Percentiles rank a stretch among this genome's conserved stretches.
phyloP scores from a whole-genome alignment of 2,329 filamentous ascomycete genomes.

The Scedosporium minutisporum region DNA sequence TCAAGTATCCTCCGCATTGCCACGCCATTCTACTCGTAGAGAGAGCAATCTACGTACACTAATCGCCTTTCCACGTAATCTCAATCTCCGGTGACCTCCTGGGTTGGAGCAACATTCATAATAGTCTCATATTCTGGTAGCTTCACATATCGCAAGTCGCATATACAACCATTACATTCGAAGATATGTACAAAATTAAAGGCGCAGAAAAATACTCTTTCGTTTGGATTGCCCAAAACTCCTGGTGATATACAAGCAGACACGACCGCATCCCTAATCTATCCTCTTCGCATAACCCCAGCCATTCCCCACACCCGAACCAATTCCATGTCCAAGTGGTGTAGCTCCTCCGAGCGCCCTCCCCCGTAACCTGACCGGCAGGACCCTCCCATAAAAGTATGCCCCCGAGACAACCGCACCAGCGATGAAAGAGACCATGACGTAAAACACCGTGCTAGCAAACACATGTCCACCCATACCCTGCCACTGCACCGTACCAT shows the following conservation, averaged over 20 bases:
- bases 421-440: conserved; percentile 47
- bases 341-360: conserved; percentile 46
- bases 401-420: conserved; percentile 43
- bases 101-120: not conserved
- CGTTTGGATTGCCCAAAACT: not conserved
- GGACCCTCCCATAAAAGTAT: conserved; percentile 51
- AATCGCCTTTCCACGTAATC: too few species aligned
- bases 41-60: not conserved
- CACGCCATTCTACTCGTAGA: not conserved
- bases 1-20: not conserved
- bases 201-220: not conserved
- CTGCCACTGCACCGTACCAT: conserved; percentile 55
- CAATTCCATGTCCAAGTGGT: conserved; percentile 45
- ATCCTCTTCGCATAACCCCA: conserved; percentile 48
- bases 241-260: not conserved
- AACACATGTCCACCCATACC: conserved; percentile 56
- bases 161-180: not conserved
- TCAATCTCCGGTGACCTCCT: too few species aligned
- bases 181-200: not conserved
- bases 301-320: conserved; percentile 41
- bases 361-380: conserved; percentile 43
- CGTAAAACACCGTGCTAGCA: conserved; percentile 54
- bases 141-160: not conserved
- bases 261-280: not conserved
- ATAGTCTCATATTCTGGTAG: not conserved